Base-by-base conservation (phyloP, 768 basidiomycete species). In the Agrocybe pediades region DNA sequence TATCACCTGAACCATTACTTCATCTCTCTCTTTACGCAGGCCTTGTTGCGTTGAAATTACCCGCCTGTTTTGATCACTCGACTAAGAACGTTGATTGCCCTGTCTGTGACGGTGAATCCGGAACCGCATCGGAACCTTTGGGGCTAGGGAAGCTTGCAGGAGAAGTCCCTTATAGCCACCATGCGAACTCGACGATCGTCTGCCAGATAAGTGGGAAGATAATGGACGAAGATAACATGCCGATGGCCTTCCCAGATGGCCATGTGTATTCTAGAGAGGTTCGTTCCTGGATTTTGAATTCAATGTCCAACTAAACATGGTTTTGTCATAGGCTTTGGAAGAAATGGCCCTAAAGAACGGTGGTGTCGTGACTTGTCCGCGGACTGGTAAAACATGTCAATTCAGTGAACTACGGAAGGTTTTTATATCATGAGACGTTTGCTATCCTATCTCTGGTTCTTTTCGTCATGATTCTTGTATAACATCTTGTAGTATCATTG, bases 201-300 rank as follows among this genome's bases (percentile, higher is more conserved):
- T 98, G 97, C 66, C 73, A 85, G 48, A 80, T 98, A 63, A 93
- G 83, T 57, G 95, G 96, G 21, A 86, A 87, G 67, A 95, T 98
- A 51, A 96, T 98, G 88, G 90, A 97, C 62, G 95, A 86, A 59
- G 86, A 94, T 66, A 95, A 95, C 62, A 86, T 88, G 78, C 93
- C 95, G 0, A 82, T 97, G 86, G 88, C 86, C 11, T 92, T 97
- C 61, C 90, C 94, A 2, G 85, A 92, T 57, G 95, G 96, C 16
- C 80, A 88, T 62, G 95, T 98, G 33, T 98, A 98, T 68, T 95
- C 93, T n/a, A 76, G 83, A 69, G 91, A 95, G 80, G 95, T 91
- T 62, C 53, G 85, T 51, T 42, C 49, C 44, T 56, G 39, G 26
- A 51, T 50, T 72, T 24, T 45, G 26, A 43, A 26, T 52, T 46